A percentile compares a stretch with the other conserved stretches of the same genome.
phyloP scores from a whole-genome alignment of 2,329 filamentous ascomycete genomes.

The Hawksworthiomyces lignivorus region DNA sequence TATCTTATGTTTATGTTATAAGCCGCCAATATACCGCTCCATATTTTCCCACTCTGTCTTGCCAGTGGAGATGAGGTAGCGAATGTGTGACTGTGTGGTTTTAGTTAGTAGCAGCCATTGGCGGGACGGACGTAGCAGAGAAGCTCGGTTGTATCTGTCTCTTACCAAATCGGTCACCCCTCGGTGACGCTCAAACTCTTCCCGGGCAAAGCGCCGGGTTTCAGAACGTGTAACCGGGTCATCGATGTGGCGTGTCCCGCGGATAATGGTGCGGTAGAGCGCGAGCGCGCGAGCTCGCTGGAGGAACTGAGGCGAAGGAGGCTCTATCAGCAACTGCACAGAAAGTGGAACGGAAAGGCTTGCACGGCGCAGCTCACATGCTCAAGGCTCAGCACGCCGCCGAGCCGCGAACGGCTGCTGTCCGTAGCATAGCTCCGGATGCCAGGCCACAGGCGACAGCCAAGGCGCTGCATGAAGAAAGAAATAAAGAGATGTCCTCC shows the following conservation, averaged over 20 bases:
- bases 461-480: background rate
- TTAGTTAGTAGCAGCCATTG: background rate
- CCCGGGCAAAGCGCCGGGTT: slow-evolving; percentile 47
- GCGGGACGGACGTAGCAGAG: no score
- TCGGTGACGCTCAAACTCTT: slow-evolving; percentile 54
- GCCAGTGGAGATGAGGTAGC: slow-evolving; percentile 56
- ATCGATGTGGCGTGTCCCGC: slow-evolving; percentile 43
- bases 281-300: slow-evolving; percentile 47
- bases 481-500: background rate
- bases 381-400: no score
- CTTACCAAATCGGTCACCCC: slow-evolving; percentile 48
- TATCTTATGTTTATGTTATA: slow-evolving; percentile 22
- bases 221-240: slow-evolving; percentile 47
- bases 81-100: slow-evolving; percentile 44
- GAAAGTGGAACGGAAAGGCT: background rate
- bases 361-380: background rate
- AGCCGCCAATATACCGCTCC: slow-evolving; percentile 47
- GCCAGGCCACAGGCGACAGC: background rate
- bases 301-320: slow-evolving; percentile 40
- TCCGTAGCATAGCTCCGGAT: no score
- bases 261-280: slow-evolving; percentile 51
- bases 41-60: slow-evolving; percentile 60
- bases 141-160: no score
- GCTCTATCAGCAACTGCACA: background rate
- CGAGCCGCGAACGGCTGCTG: no score